Evolutionary conservation across 805 yeast species (phyloP).

Genomic region (Sungouiozyma ichnusensis): DNA sequence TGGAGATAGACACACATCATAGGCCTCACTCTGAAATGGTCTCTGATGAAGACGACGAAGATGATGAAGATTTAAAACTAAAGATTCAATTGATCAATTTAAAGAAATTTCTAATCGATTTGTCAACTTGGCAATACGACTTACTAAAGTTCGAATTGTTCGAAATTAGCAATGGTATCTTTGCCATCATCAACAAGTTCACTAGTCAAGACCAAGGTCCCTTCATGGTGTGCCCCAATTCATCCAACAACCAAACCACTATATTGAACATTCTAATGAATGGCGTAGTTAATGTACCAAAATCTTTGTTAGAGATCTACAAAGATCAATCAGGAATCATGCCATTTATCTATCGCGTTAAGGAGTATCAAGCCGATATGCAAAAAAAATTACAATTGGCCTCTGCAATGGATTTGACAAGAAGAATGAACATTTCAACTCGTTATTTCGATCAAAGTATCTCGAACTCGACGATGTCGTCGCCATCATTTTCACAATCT

Average conservation of each 20-base stretch:
- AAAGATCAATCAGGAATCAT: slow-evolving; percentile 16
- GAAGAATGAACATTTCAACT: slow-evolving; percentile 9
- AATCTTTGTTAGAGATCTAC: slow-evolving; percentile 17
- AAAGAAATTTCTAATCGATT: slow-evolving; percentile 41
- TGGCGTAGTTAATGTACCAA: slow-evolving; percentile 18
- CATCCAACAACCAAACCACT: slow-evolving; percentile 10
- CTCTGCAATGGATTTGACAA: slow-evolving; percentile 16
- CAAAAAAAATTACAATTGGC: slow-evolving; percentile 9
- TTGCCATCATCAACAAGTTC: slow-evolving; percentile 21
- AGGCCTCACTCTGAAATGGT: neutral
- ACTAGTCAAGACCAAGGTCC: slow-evolving; percentile 24
- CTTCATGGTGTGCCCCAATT: slow-evolving; percentile 21
- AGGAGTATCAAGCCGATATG: slow-evolving; percentile 15
- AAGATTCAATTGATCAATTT: slow-evolving; percentile 34
- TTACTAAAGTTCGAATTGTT: slow-evolving; percentile 27
- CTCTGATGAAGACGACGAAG: slow-evolving; percentile 7
- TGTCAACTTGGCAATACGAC: slow-evolving; percentile 38
- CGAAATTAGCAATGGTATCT: slow-evolving; percentile 23
- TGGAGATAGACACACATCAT: neutral
- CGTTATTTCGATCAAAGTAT: slow-evolving; percentile 3
- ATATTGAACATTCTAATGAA: slow-evolving; percentile 16
- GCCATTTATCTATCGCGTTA: slow-evolving; percentile 17
- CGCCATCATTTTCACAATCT: slow-evolving; percentile 18
- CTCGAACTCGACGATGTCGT: slow-evolving; percentile 14
- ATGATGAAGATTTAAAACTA: slow-evolving; percentile 22